Conservation (phyloP, 768 basidiomycete genomes). For the Podaxis sp. region DNA sequence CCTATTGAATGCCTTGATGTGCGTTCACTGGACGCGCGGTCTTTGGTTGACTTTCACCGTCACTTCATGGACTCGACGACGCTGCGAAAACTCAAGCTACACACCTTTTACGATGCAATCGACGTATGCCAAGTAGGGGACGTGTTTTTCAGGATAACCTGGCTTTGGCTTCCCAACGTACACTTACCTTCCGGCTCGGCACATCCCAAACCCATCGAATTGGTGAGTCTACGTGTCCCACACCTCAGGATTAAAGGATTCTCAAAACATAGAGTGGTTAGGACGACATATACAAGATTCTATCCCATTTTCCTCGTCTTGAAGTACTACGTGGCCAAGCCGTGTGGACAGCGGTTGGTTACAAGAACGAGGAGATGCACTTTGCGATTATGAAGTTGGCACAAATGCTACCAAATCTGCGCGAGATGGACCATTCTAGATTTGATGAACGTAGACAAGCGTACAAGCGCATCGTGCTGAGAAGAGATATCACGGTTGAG, state of each 20-base stretch:
- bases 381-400: slow-evolving; percentile 39
- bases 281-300: slow-evolving; percentile 40
- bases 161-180: slow-evolving; percentile 37
- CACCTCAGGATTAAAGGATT: background rate
- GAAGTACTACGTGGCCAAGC: slow-evolving; percentile 43
- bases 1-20: slow-evolving; percentile 38
- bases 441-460: slow-evolving; percentile 32
- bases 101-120: slow-evolving; percentile 28
- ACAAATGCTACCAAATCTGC: slow-evolving; percentile 38
- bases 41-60: slow-evolving; percentile 27
- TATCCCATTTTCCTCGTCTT: slow-evolving; percentile 41
- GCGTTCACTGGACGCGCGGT: slow-evolving; percentile 27
- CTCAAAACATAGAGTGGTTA: slow-evolving; percentile 16
- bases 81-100: slow-evolving; percentile 34
- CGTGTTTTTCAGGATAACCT: slow-evolving; percentile 38
- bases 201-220: slow-evolving; percentile 26
- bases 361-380: slow-evolving; percentile 40
- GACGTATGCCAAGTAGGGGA: slow-evolving; percentile 33
- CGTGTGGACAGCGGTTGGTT: slow-evolving; percentile 40
- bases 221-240: slow-evolving; percentile 21
- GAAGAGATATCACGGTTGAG: slow-evolving; percentile 23
- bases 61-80: slow-evolving; percentile 26
- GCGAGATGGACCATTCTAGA: slow-evolving; percentile 41
- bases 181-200: slow-evolving; percentile 21
- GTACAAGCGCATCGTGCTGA: slow-evolving; percentile 38